phyloP scores from a whole-genome alignment of 2,329 filamentous ascomycete species.

The Emmonsia crescens region DNA sequence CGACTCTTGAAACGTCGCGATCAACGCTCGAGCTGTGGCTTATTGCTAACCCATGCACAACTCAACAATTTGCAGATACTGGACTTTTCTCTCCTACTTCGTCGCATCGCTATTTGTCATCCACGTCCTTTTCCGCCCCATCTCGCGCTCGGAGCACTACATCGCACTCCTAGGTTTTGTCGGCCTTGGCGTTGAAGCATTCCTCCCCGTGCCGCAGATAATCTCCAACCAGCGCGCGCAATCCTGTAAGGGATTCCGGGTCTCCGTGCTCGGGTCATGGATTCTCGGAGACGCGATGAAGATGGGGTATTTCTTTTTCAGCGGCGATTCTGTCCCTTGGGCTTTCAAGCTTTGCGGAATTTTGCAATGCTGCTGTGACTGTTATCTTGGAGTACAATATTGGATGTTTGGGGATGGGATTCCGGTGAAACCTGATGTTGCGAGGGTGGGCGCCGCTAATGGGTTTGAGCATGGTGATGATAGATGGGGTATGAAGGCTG shows the following conservation, averaged over 20 bases:
- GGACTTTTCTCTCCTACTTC: conserved; percentile 48
- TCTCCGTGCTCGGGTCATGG: conserved; percentile 39
- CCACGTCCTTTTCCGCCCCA: conserved; percentile 43
- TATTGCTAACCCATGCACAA: background rate
- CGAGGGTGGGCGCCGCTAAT: background rate
- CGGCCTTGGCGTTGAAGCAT: conserved; percentile 39
- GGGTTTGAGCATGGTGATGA: conserved; percentile 2
- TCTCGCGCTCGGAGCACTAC: conserved; percentile 33
- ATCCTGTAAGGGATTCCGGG: conserved; percentile 40
- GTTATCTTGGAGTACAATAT: conserved; percentile 38
- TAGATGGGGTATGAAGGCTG: conserved; percentile 13
- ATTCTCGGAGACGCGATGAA: conserved; percentile 41
- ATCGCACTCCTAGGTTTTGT: conserved; percentile 35
- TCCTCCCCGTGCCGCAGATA: conserved; percentile 38
- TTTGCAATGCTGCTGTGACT: conserved; percentile 39
- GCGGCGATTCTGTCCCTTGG: conserved; percentile 34
- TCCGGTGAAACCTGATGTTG: background rate
- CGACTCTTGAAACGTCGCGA: background rate
- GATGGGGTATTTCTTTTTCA: conserved; percentile 41
- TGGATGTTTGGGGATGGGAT: conserved; percentile 30
- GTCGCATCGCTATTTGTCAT: conserved; percentile 38
- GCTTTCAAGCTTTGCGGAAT: conserved; percentile 39
- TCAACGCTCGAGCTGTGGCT: conserved; percentile 1
- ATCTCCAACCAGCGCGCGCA: conserved; percentile 37
- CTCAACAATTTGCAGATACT: conserved; percentile 35